These are phyloP conservation scores for Calophaca sinica DNA, from an alignment of 306 rosid species.

Conservation along the genomic window DNA sequence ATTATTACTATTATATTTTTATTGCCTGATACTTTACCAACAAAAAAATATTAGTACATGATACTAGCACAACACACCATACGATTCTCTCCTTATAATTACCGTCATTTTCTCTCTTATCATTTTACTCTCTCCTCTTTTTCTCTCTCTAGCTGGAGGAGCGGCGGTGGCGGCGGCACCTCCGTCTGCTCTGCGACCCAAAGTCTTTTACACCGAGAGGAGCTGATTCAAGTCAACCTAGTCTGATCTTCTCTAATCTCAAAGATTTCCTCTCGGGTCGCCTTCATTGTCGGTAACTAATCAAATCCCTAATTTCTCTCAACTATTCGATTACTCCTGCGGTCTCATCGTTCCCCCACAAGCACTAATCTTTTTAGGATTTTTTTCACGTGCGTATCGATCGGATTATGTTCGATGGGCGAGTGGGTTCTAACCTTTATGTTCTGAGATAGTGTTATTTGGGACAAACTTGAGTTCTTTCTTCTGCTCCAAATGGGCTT, in stretches of 20 bases:
- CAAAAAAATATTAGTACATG: too few relatives aligned
- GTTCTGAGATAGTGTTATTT: not conserved
- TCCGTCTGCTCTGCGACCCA: conserved; percentile 17
- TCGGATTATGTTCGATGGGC: conserved; percentile 18
- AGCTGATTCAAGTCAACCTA: conserved; percentile 36
- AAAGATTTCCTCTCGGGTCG: conserved; percentile 33
- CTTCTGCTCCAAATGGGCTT: conserved; percentile 1
- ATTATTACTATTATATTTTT: not conserved
- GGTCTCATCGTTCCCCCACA: conserved; percentile 18
- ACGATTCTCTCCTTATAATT: conserved; percentile 15
- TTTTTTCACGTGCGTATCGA: conserved; percentile 1
- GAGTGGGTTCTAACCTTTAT: conserved; percentile 6
- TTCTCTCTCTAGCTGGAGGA: conserved; percentile 31
- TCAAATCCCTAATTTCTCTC: conserved; percentile 12
- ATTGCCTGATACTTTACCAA: not conserved
- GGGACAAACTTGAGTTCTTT: conserved; percentile 22
- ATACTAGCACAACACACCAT: not conserved
- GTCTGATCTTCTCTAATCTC: conserved; percentile 20
- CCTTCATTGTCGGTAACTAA: conserved; percentile 46
- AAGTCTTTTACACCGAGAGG: conserved; percentile 19
- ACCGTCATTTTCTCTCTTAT: not conserved
- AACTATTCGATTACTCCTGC: conserved; percentile 23
- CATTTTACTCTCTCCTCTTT: conserved; percentile 8
- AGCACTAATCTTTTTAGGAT: conserved; percentile 21
- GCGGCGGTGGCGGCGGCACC: conserved; percentile 43